Evolutionary conservation across 768 basidiomycete genomes (phyloP).

Genomic region (Collybiopsis luxurians): DNA sequence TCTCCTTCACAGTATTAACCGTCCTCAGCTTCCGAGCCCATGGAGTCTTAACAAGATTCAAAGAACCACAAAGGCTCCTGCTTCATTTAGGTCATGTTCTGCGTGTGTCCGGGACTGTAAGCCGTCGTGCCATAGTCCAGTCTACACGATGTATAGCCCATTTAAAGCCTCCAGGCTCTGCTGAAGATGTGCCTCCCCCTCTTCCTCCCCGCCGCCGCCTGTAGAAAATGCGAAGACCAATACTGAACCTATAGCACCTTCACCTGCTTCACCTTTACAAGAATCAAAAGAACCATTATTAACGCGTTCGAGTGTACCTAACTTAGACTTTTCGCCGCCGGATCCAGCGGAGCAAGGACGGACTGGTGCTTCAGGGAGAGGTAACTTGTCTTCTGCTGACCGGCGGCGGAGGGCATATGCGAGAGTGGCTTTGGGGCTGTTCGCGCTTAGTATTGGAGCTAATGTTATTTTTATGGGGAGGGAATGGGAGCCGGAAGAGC

Average conservation of each 20-base stretch:
- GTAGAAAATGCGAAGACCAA: conserved; percentile 10
- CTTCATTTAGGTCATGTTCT: conserved; percentile 9
- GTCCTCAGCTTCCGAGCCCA: too few relatives aligned
- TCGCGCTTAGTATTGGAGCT: conserved; percentile 54
- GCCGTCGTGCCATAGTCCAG: conserved; percentile 28
- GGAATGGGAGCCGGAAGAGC: conserved; percentile 75
- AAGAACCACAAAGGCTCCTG: too few relatives aligned
- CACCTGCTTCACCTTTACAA: too few relatives aligned
- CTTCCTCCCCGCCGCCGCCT: conserved; percentile 13
- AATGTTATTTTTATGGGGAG: conserved; percentile 68
- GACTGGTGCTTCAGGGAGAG: conserved; percentile 81
- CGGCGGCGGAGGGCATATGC: conserved; percentile 57
- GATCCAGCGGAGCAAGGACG: conserved; percentile 40
- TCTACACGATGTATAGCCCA: conserved; percentile 33
- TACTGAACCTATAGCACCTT: too few relatives aligned
- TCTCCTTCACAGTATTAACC: too few relatives aligned
- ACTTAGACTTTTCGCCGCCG: conserved; percentile 64
- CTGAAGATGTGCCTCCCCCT: conserved; percentile 9
- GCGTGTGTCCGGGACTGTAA: conserved; percentile 31
- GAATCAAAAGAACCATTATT: not conserved
- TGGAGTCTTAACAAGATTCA: too few relatives aligned
- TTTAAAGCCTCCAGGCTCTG: not conserved
- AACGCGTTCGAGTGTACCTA: conserved; percentile 34
- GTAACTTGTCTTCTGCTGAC: conserved; percentile 78
- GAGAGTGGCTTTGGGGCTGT: conserved; percentile 49